A percentile compares a stretch with the other conserved stretches of the same genome.
These are phyloP conservation scores for Elaeis guineensis DNA, from an alignment of 176 grass and related monocot species.

Conservation along the genomic window DNA sequence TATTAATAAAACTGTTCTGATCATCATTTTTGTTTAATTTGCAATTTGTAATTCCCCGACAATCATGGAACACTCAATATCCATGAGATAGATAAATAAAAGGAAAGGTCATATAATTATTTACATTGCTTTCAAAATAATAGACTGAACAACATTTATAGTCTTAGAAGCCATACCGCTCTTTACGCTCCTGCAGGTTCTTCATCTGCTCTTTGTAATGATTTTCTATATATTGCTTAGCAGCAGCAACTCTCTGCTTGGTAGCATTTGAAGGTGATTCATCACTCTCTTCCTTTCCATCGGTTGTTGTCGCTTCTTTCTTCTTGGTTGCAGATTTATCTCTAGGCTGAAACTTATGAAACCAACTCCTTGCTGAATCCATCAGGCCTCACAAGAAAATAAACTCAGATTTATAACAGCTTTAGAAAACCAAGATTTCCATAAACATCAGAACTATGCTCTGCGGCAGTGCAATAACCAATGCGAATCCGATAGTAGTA, in stretches of 20 bases:
- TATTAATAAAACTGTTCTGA: too few relatives aligned
- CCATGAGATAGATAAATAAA: too few relatives aligned
- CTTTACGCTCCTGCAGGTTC: slow-evolving; percentile 78
- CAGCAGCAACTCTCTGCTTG: slow-evolving; percentile 60
- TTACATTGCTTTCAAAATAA: too few relatives aligned
- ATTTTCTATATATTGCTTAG: slow-evolving; percentile 96
- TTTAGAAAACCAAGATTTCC: not conserved
- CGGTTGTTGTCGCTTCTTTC: slow-evolving; percentile 62
- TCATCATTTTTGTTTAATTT: too few relatives aligned
- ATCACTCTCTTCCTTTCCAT: slow-evolving; percentile 51
- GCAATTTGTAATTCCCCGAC: too few relatives aligned
- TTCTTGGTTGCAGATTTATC: slow-evolving; percentile 75
- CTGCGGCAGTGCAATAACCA: too few relatives aligned
- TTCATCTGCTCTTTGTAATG: slow-evolving; percentile 97
- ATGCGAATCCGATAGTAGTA: too few relatives aligned
- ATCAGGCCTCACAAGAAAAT: slow-evolving; percentile 26
- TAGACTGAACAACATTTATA: too few relatives aligned
- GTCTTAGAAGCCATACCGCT: slow-evolving; percentile 31
- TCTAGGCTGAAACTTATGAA: slow-evolving; percentile 74
- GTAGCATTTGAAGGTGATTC: slow-evolving; percentile 74
- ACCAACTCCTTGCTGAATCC: slow-evolving; percentile 93
- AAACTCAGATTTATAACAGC: slow-evolving; percentile 1
- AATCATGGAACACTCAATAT: too few relatives aligned
- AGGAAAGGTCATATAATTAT: too few relatives aligned
- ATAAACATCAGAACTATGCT: too few relatives aligned